Evolutionary conservation across 2,329 filamentous ascomycete genomes (phyloP), one percentile per base, ranked within the genome.

Genomic region (Cladosporium sp.): DNA sequence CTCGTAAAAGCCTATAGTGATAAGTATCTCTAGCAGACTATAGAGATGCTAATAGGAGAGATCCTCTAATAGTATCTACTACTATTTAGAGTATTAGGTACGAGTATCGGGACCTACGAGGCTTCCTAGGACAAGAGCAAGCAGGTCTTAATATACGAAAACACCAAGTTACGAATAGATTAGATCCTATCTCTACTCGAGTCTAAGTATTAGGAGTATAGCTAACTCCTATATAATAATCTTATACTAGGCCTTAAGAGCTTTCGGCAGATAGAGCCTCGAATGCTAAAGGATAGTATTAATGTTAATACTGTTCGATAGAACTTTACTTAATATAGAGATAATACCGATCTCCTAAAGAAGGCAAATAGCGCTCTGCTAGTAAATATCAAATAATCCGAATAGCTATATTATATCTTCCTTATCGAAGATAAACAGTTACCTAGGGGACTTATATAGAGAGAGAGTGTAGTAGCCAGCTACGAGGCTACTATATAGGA

Each of bases 41-140:
- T 58, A 17, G 58, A 60, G n/a, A 53, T 56, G 17, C 56, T 56
- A 22, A 58, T 60, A 25, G 56, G 54, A 24, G 54, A 60, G 49
- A 57, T 60, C 17, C 55, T 60, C 22, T 19, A 49, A 15, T 60
- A 42, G 58, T 55, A 55, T 39, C 48, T 60, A 8, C 25, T 60
- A 7, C 42, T 60, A 3, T 60, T 60, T 22, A 40, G 28, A 17
- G 42, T 60, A 8, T 54, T 48, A 8, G 42, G 58, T 36, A 57
- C 32, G 58, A 60, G 35, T 19, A 13, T n/a, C 53, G 48, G 54
- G 12, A 34, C 52, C 32, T 28, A 57, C 28, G 24, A 60, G 34
- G 54, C 48, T 24, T 36, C 19, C 13, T 60, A 37, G 58, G 42
- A 60, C 17, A 48, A 60, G 20, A 40, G 48, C 9, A 32, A 58